Percentiles rank a stretch among this genome's conserved stretches.
Evolutionary conservation across 2,329 filamentous ascomycete species (phyloP).

Genomic region (Ascochyta viciae-villosae): DNA sequence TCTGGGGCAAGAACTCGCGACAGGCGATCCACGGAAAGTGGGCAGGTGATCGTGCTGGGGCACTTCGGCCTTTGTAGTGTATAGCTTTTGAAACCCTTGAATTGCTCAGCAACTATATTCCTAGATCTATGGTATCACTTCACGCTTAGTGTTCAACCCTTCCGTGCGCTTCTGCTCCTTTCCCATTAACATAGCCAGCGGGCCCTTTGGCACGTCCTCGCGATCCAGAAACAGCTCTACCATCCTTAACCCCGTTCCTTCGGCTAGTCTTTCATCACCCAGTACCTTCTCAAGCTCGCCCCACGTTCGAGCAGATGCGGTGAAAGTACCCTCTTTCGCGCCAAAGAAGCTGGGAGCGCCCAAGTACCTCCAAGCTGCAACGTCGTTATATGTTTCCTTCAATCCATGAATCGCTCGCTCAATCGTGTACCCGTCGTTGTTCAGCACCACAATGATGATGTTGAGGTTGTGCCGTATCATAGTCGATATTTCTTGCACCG

Average conservation of each 20-base stretch:
- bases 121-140: constrained; percentile 4
- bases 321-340: constrained; percentile 18
- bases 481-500: constrained; percentile 48
- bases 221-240: constrained; percentile 52
- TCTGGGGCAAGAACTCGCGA: constrained; percentile 39
- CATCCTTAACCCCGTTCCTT: constrained; percentile 51
- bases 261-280: constrained; percentile 43
- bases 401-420: constrained; percentile 50
- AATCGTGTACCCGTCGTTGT: constrained; percentile 52
- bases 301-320: constrained; percentile 51
- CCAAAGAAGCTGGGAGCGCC: constrained; percentile 29
- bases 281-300: constrained; percentile 55
- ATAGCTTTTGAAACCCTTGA: too few relatives aligned
- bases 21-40: constrained; percentile 40
- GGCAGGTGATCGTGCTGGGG: constrained; percentile 35
- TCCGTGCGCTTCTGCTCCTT: constrained; percentile 10
- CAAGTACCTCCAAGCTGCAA: constrained; percentile 30
- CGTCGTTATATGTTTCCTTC: constrained; percentile 30
- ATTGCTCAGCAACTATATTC: background rate
- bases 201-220: constrained; percentile 22
- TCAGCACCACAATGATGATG: constrained; percentile 45
- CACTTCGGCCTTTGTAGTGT: constrained; percentile 33
- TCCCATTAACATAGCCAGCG: constrained; percentile 14
- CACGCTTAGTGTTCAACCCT: background rate
- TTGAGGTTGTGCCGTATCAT: constrained; percentile 45